Evolutionary conservation across 805 yeast species (phyloP), one percentile per base, ranked within the genome.

Genomic region (Candida sonorensis): DNA sequence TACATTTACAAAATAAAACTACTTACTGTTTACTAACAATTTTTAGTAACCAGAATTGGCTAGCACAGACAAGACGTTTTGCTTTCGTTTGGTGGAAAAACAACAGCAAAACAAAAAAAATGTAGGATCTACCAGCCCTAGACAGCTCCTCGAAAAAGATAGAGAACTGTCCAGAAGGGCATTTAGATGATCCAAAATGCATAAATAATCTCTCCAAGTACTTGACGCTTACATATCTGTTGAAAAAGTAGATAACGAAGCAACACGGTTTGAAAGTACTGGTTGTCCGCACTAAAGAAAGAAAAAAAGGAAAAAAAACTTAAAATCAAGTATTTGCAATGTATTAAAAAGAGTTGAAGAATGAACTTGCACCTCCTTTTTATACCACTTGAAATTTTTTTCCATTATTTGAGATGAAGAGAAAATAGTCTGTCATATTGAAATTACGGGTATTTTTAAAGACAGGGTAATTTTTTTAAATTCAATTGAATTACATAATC

Each of bases 101-200:
- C n/a, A n/a, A n/a, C n/a, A n/a, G n/a, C n/a, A 20, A 26, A 23
- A 14, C 6, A 4, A 29, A 20, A 13, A 24, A 33, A 32, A 50
- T 75, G 77, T 75, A 59, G 69, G 79, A 65, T 61, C 81, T 67
- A 64, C 84, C 84, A 69, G 80, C 82, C 82, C 83, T 69, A 60
- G 60, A 58, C 48, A 43, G 46, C 45, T 46, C 49, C 58, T 33
- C 17, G 36, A 31, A 17, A 29, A 25, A 32, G 44, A 53, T 51
- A 51, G 55, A 23, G 26, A 47, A 46, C 45, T 56, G 52, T 57
- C 59, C 67, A 69, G 71, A 69, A 69, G 80, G 69, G 82, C 82
- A 57, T 61, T 77, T 67, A 77, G 84, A 77, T 70, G 80, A 67
- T 62, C 77, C 66, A 50, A 42, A 53, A 44, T 44, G 57, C 49